Conservation (phyloP, 2,329 filamentous ascomycete genomes). For the Alternaria sp. region DNA sequence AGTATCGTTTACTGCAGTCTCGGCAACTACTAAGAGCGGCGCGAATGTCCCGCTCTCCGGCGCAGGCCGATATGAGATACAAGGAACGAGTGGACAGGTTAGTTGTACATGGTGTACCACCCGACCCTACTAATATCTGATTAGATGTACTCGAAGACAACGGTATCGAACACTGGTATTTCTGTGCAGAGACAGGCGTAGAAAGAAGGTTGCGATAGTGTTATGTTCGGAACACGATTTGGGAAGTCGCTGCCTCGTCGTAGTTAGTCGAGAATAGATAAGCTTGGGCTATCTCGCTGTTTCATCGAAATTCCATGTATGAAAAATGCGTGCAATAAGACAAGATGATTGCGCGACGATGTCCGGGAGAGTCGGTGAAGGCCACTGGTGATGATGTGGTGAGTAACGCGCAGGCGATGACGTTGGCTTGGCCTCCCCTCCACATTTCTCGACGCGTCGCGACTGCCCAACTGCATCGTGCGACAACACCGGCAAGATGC, state of each 20-base stretch:
- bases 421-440: conserved; percentile 12
- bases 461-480: conserved; percentile 16
- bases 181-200: conserved; percentile 16
- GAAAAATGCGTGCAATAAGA: background rate
- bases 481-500: conserved; percentile 48
- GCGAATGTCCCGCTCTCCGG: conserved; percentile 20
- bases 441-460: conserved; percentile 23
- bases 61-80: conserved; percentile 32
- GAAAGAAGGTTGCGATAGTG: background rate
- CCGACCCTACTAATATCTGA: background rate
- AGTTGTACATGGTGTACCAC: background rate
- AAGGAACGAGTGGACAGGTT: conserved; percentile 33
- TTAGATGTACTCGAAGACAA: conserved; percentile 32
- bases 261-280: background rate
- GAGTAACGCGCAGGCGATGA: background rate
- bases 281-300: background rate
- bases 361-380: background rate
- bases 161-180: conserved; percentile 20
- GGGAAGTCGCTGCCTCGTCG: background rate
- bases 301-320: background rate
- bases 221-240: background rate
- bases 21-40: conserved; percentile 26
- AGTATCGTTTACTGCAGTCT: conserved; percentile 25
- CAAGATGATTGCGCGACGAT: background rate
- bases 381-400: background rate